Base-by-base conservation (phyloP, 345 rosid species). In the Draba incana region DNA sequence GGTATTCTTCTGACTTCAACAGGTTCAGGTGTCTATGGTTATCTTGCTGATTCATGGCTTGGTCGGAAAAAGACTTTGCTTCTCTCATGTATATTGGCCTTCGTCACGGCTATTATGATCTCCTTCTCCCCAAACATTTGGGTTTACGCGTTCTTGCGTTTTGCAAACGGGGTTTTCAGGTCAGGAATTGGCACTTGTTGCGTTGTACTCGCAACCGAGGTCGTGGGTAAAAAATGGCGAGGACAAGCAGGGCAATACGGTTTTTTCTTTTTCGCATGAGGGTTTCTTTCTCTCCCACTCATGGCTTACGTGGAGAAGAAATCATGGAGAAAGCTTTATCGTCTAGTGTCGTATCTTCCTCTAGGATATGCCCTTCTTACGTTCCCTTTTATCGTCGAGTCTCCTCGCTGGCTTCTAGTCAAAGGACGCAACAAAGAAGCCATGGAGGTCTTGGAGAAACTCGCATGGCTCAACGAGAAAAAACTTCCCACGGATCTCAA, bases 351-450 rank as follows among this genome's bases (percentile, higher is more conserved):
- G 6, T 5, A 75, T 38, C 64, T 82, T 10, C 95, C 97, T 24
- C 77, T 83, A 23, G 51, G 62, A 15, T 90, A 86, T 44, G 75
- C 84, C 4, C 2, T 79, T 41, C 24, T 83, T 1, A 55, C 81
- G 8, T 60, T 84, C 16, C 89, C 87, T 3, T 84, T 85, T 0
- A 74, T 81, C 3, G 80, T 85, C 0, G 95, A 90, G 55, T 90
- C 97, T 0, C 91, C 97, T 4, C 89, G 97, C 2, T 90, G 96
- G 97, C 83, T 88, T 41, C 80, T n/a, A n/a, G n/a, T 81, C 6
- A 77, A 76, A 46, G 92, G 90, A 27, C 69, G 81, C 13, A 69
- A 54, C 30, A 75, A 69, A 55, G 97, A 90, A 76, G 88, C 90
- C 0, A 71, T 88, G 15, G 71, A 68, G 14, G 77, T 83, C 4